Evolutionary conservation across 768 basidiomycete genomes (phyloP).

Genomic region (Favolaschia claudopus): DNA sequence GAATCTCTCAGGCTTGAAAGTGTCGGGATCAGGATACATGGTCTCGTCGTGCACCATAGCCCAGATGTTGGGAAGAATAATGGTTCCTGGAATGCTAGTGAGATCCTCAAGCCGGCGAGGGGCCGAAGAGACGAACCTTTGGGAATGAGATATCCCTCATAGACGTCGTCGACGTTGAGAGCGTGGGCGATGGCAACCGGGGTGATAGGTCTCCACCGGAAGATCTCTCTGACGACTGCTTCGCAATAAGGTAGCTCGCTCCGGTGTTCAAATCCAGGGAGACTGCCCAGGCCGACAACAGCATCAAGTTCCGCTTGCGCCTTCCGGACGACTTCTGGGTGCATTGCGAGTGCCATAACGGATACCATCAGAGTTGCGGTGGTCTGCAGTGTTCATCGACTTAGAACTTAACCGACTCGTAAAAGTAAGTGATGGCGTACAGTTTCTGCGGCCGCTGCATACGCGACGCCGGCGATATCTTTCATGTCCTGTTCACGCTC

Average conservation of each 20-base stretch:
- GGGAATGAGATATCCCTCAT: slow-evolving; percentile 40
- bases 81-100: slow-evolving; percentile 1
- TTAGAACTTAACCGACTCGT: not conserved
- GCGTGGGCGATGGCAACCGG: slow-evolving; percentile 23
- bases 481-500: slow-evolving; percentile 34
- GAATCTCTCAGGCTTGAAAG: slow-evolving; percentile 37
- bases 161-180: slow-evolving; percentile 36
- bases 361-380: slow-evolving; percentile 26
- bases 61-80: slow-evolving; percentile 6
- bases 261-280: slow-evolving; percentile 37
- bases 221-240: slow-evolving; percentile 14
- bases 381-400: slow-evolving; percentile 23
- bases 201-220: slow-evolving; percentile 16
- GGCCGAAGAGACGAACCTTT: slow-evolving; percentile 38
- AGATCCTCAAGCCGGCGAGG: no score
- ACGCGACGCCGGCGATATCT: slow-evolving; percentile 38
- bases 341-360: slow-evolving; percentile 33
- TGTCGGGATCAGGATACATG: slow-evolving; percentile 34
- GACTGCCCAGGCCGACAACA: slow-evolving; percentile 35
- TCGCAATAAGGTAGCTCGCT: slow-evolving; percentile 10
- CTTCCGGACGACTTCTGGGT: slow-evolving; percentile 34
- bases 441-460: slow-evolving; percentile 27
- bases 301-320: slow-evolving; percentile 38
- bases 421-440: slow-evolving; percentile 3
- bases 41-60: slow-evolving; percentile 35